A percentile compares a stretch with the other conserved stretches of the same genome.
These are phyloP conservation scores for Aspergillus sp. DNA, from an alignment of 2,329 filamentous ascomycete genomes.

Conservation along the genomic window DNA sequence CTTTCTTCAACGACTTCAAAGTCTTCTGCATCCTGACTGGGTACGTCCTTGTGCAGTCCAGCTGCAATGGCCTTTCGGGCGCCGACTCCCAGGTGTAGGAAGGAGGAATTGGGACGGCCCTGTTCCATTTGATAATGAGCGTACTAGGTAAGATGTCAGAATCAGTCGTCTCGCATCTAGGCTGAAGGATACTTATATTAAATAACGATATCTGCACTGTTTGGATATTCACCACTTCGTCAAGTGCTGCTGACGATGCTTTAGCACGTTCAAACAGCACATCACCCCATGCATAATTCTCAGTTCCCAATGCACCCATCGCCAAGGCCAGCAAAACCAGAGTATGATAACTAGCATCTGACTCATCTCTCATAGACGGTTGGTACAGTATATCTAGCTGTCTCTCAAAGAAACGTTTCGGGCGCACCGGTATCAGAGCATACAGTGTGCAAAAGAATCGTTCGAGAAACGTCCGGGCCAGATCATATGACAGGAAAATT, in stretches of 20 bases:
- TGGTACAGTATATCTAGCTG: constrained; percentile 31
- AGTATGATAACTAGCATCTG: constrained; percentile 30
- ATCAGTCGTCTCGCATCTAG: background rate
- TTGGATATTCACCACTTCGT: constrained; percentile 41
- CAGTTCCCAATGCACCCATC: constrained; percentile 30
- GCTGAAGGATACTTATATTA: constrained; percentile 35
- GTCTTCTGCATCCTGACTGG: constrained; percentile 20
- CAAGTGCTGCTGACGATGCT: constrained; percentile 27
- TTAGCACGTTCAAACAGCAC: constrained; percentile 39
- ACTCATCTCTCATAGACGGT: constrained; percentile 20
- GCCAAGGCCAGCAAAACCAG: constrained; percentile 34
- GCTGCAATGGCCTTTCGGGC: constrained; percentile 38
- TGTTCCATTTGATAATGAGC: constrained; percentile 39
- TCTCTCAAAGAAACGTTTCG: constrained; percentile 28
- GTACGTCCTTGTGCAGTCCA: constrained; percentile 38
- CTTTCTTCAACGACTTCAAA: constrained; percentile 31
- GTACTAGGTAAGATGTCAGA: constrained; percentile 18
- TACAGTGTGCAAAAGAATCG: constrained; percentile 37
- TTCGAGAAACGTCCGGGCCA: constrained; percentile 32
- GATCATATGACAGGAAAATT: constrained; percentile 34
- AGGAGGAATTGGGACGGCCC: constrained; percentile 38
- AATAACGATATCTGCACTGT: constrained; percentile 37
- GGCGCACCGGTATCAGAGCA: constrained; percentile 29
- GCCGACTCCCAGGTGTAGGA: constrained; percentile 35
- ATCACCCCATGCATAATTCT: constrained; percentile 34